Conservation (phyloP, 345 rosid species). For the Syzygium aqueum region DNA sequence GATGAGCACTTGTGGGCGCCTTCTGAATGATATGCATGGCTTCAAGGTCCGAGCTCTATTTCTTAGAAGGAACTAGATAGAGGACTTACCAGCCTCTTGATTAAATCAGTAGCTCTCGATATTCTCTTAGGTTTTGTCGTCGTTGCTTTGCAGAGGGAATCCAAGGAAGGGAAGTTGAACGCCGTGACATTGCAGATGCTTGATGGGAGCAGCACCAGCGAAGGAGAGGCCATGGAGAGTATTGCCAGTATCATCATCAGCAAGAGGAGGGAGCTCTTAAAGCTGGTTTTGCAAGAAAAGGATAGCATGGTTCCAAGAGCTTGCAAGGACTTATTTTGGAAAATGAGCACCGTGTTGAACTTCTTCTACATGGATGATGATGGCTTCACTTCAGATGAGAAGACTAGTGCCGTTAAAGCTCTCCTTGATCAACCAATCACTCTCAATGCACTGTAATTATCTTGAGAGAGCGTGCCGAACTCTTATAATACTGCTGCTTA, state of each 20-base stretch:
- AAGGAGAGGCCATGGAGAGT: conserved; percentile 29
- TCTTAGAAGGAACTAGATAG: not conserved
- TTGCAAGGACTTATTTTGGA: conserved; percentile 72
- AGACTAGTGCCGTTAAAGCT: conserved; percentile 34
- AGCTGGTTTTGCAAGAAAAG: conserved; percentile 42
- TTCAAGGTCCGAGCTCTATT: conserved; percentile 35
- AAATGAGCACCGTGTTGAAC: conserved; percentile 64
- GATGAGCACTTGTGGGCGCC: conserved; percentile 79
- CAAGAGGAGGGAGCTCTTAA: conserved; percentile 38
- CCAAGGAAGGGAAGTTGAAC: conserved; percentile 63
- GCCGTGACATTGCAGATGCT: conserved; percentile 49
- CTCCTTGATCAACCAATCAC: conserved; percentile 36
- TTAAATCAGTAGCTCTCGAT: not conserved
- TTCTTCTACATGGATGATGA: conserved; percentile 65
- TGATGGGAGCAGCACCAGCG: conserved; percentile 16
- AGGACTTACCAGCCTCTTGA: not conserved
- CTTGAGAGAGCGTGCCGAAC: not conserved
- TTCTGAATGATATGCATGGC: conserved; percentile 65
- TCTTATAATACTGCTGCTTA: not conserved
- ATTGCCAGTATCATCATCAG: conserved; percentile 18
- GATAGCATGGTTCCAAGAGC: conserved; percentile 50
- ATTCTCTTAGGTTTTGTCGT: not conserved
- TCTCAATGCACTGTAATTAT: not conserved
- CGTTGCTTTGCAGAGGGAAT: conserved; percentile 47
- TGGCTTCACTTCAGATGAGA: conserved; percentile 56